Evolutionary conservation across 352 stramenopile genomes (phyloP).

Genomic region (Phytophthora rubi): DNA sequence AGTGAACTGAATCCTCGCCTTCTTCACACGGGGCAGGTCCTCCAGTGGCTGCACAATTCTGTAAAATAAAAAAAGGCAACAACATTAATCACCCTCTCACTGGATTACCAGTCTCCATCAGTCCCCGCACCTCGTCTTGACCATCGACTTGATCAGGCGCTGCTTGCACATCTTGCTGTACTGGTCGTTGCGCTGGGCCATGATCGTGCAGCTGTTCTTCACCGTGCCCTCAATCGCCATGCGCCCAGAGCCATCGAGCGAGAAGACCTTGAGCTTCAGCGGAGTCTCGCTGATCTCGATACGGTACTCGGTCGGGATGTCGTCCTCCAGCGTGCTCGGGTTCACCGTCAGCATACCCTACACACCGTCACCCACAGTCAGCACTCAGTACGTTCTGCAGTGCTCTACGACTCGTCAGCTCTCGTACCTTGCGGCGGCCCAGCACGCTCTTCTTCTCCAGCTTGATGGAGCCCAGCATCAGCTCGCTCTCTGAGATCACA

Average conservation of each 20-base stretch:
- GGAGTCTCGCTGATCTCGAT: constrained; percentile 80
- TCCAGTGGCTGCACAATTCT: constrained; percentile 82
- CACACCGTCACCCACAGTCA: background rate
- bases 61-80: constrained; percentile 2
- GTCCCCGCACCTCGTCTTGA: constrained; percentile 65
- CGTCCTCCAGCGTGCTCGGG: constrained; percentile 70
- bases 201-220: constrained; percentile 87
- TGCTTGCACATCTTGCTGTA: constrained; percentile 89
- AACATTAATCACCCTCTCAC: background rate
- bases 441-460: constrained; percentile 77
- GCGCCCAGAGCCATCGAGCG: constrained; percentile 80
- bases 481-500: constrained; percentile 68
- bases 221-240: constrained; percentile 90
- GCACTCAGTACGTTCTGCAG: background rate
- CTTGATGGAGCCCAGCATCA: constrained; percentile 87
- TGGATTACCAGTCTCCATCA: background rate
- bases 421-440: constrained; percentile 72
- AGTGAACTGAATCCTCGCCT: constrained; percentile 82
- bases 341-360: constrained; percentile 85
- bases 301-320: constrained; percentile 84
- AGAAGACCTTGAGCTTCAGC: constrained; percentile 87
- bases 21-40: constrained; percentile 79
- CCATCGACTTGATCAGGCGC: constrained; percentile 87
- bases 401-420: background rate
- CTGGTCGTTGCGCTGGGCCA: constrained; percentile 83